Evolutionary conservation across 208 protist species (phyloP).

Genomic region (Acanthamoeba lenticulata): DNA sequence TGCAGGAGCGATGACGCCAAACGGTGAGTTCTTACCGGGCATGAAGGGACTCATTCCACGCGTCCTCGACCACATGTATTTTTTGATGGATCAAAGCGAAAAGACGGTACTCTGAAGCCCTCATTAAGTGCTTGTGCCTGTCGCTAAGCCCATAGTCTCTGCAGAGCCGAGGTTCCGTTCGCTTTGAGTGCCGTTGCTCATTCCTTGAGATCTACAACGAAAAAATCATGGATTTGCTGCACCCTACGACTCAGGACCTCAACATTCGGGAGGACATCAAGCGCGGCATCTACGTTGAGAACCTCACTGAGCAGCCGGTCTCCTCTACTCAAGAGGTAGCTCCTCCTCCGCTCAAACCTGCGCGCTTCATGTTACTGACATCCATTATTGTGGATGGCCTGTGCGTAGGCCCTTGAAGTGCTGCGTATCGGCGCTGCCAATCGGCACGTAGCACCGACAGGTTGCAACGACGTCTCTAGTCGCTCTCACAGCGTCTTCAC

Average conservation of each 20-base stretch:
- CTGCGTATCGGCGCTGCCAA: conserved; percentile 60
- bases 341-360: not conserved
- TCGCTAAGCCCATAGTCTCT: too few relatives aligned
- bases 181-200: conserved; percentile 65
- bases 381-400: not conserved
- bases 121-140: not conserved
- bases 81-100: conserved; percentile 23
- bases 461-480: conserved; percentile 63
- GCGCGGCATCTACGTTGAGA: conserved; percentile 73
- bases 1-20: not conserved
- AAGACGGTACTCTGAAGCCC: not conserved
- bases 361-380: not conserved
- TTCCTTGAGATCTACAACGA: conserved; percentile 87
- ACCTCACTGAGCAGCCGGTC: conserved; percentile 68
- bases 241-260: conserved; percentile 49
- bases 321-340: not conserved
- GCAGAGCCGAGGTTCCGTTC: not conserved
- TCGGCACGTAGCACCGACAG: conserved; percentile 67
- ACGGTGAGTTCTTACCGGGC: not conserved
- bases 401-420: not conserved
- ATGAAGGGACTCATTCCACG: conserved; percentile 61
- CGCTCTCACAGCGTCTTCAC: not conserved
- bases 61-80: conserved; percentile 49
- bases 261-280: conserved; percentile 70
- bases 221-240: conserved; percentile 79